Evolutionary conservation across 2,329 filamentous ascomycete species (phyloP), one percentile per base, ranked within the genome.

Genomic region (Microdochium bolleyi): DNA sequence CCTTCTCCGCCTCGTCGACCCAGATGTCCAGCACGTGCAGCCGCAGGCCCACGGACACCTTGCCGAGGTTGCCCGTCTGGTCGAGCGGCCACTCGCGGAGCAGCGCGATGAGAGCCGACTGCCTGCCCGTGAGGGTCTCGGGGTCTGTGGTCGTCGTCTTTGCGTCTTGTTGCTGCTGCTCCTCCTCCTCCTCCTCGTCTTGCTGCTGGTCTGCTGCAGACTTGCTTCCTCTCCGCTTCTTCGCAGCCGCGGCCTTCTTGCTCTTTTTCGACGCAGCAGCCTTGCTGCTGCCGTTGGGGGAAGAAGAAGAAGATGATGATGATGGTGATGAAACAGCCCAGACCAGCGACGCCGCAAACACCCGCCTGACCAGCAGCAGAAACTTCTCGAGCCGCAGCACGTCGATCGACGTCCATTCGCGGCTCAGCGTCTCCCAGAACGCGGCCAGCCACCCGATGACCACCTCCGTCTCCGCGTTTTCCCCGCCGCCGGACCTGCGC

Each of bases 1-100:
- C 80, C 64, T 84, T 85, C 69, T 92, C 88, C 61, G 92, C 70
- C 76, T 96, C 92, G 67, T 97, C 94, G 9, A 95, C 80, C 83
- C 88, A 97, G 52, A 97, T 80, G 72, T 99, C 94, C 57, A 95
- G 70, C 14, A 92, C 80, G 70, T 99, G 94, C 68, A 95, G 84
- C 57, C 90, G 75, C 67, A 99, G 66, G 0, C 94, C 94, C 60
- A 94, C 88, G 0, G 92, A 88, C 1, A 95, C 82, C 62, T 82
- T 84, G 51, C 68, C 65, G 50, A 68, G 55, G 53, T 73, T 66
- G 49, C 63, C 64, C 8, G 65, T 70, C 38, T 70, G 69, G 62
- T 75, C 73, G 38, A 74, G 60, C 19, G 73, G 71, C 55, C 70
- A 67, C 54, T 70, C 67, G 49, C 65, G 66, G 55, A 87, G 58